phyloP scores from a whole-genome alignment of 2,329 filamentous ascomycete species.

The Trichoderma hamatum region DNA sequence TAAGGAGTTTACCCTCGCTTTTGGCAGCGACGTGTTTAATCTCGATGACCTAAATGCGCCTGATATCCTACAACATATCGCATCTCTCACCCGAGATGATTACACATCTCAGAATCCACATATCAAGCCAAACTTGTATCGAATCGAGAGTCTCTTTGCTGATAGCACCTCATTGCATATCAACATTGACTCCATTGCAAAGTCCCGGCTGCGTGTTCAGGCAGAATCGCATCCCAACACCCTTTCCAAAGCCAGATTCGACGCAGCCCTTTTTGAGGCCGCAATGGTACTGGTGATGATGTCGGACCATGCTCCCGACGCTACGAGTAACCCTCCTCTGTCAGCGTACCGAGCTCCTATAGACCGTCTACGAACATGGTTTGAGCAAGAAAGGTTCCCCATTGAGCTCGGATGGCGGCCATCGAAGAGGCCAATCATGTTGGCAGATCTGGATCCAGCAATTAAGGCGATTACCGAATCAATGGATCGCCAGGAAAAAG shows the following conservation, averaged over 20 bases:
- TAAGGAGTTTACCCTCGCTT: slow-evolving; percentile 21
- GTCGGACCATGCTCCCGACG: slow-evolving; percentile 24
- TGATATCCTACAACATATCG: slow-evolving; percentile 29
- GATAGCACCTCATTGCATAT: slow-evolving; percentile 25
- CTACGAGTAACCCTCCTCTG: slow-evolving; percentile 4
- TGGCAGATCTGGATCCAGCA: slow-evolving; percentile 20
- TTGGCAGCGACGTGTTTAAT: slow-evolving; percentile 20
- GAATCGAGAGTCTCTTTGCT: slow-evolving; percentile 27
- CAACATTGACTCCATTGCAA: slow-evolving; percentile 26
- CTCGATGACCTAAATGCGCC: slow-evolving; percentile 29
- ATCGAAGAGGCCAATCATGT: slow-evolving; percentile 18
- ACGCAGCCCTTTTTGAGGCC: slow-evolving; percentile 24
- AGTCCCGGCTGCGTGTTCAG: slow-evolving; percentile 26
- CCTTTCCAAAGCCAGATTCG: slow-evolving; percentile 8
- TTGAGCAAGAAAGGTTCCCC: slow-evolving; percentile 28
- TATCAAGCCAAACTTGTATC: slow-evolving; percentile 7
- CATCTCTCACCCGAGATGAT: slow-evolving; percentile 28
- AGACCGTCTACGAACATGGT: slow-evolving; percentile 27
- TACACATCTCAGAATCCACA: slow-evolving; percentile 19
- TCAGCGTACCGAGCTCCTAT: slow-evolving; percentile 24
- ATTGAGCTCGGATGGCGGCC: slow-evolving; percentile 29
- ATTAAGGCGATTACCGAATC: slow-evolving; percentile 8
- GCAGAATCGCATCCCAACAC: slow-evolving; percentile 25
- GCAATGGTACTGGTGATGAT: slow-evolving; percentile 29
- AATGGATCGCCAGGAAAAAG: slow-evolving; percentile 2